Conservation (phyloP, 129 eudicot genomes). For the Erigeron canadensis region DNA sequence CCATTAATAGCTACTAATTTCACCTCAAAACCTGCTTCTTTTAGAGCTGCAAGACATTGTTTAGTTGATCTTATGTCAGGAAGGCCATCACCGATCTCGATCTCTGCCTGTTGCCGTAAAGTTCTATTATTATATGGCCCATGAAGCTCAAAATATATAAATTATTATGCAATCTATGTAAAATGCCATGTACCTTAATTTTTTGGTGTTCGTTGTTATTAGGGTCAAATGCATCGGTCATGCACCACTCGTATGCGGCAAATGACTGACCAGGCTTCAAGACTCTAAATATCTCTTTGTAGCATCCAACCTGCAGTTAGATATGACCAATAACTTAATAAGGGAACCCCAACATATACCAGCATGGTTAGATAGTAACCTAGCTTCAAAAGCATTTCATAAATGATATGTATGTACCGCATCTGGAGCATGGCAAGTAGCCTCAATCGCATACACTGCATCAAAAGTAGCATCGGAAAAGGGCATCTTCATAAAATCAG, state of each 20-base stretch:
- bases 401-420: slow-evolving; percentile 46
- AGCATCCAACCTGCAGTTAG: slow-evolving; percentile 69
- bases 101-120: slow-evolving; percentile 60
- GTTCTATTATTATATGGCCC: not conserved
- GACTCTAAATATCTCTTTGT: slow-evolving; percentile 82
- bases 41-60: slow-evolving; percentile 80
- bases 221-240: slow-evolving; percentile 90
- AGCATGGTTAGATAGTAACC: too few relatives aligned
- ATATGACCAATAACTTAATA: not conserved
- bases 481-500: slow-evolving; percentile 97
- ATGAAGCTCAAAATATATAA: not conserved
- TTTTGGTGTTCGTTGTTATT: slow-evolving; percentile 74
- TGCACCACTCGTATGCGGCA: slow-evolving; percentile 99
- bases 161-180: not conserved
- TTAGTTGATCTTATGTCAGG: slow-evolving; percentile 75
- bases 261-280: slow-evolving; percentile 93
- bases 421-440: slow-evolving; percentile 96
- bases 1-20: not conserved
- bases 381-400: not conserved
- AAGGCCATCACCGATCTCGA: slow-evolving; percentile 94
- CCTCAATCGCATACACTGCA: slow-evolving; percentile 92
- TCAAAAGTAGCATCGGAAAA: slow-evolving; percentile 75
- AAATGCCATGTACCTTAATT: slow-evolving; percentile 58
- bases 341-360: not conserved
- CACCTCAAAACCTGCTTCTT: slow-evolving; percentile 94